Percentiles rank a stretch among this genome's conserved stretches.
Conservation (phyloP, 805 yeast species). For the Spencermartinsiella europaea region DNA sequence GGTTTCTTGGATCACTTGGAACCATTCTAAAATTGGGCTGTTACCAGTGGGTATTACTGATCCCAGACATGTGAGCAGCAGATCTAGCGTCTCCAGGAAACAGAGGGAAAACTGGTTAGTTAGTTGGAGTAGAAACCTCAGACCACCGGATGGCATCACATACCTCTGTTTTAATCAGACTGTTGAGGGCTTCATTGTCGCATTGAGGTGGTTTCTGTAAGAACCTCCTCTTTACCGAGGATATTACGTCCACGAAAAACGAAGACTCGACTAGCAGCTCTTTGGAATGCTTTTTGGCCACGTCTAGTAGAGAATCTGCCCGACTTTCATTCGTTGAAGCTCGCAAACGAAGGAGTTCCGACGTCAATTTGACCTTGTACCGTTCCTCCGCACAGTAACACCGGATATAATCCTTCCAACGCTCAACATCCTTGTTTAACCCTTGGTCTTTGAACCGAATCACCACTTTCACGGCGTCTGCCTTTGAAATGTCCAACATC, state of each 20-base stretch:
- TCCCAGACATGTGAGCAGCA: slow-evolving; percentile 7
- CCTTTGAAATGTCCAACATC: slow-evolving; percentile 12
- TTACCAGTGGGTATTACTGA: slow-evolving; percentile 10
- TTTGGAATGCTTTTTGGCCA: slow-evolving; percentile 9
- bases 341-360: background rate
- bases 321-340: background rate
- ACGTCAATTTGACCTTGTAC: slow-evolving; percentile 16
- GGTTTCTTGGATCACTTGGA: slow-evolving; percentile 7
- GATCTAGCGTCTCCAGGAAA: slow-evolving; percentile 8
- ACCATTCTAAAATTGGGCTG: slow-evolving; percentile 9
- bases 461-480: slow-evolving; percentile 17
- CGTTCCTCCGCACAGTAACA: slow-evolving; percentile 20
- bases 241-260: slow-evolving; percentile 10
- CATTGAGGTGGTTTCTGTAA: background rate
- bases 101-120: slow-evolving; percentile 1
- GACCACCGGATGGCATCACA: background rate
- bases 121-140: background rate
- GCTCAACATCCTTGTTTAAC: slow-evolving; percentile 7
- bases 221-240: background rate
- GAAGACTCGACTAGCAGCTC: slow-evolving; percentile 10
- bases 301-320: background rate
- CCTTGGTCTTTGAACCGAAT: slow-evolving; percentile 13
- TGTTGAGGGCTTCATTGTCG: background rate
- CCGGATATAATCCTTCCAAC: slow-evolving; percentile 10
- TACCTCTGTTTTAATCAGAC: slow-evolving; percentile 2